These are phyloP conservation scores for Phyllachora maydis DNA, from an alignment of 2,329 filamentous ascomycete genomes.

Conservation along the genomic window DNA sequence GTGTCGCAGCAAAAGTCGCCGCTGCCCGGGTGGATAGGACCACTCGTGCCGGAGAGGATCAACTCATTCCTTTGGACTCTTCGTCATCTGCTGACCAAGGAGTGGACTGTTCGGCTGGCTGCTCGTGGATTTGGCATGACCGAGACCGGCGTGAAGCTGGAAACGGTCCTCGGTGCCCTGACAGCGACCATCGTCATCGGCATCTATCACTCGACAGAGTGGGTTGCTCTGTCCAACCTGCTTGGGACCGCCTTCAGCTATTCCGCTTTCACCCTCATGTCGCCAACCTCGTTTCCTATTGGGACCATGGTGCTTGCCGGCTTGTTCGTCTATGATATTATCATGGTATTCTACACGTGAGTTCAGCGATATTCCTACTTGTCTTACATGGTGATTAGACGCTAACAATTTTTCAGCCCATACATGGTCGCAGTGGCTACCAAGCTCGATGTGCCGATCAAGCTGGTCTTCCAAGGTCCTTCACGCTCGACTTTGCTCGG, in stretches of 20 bases:
- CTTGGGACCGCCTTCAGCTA: conserved; percentile 81
- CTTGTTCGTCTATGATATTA: conserved; percentile 87
- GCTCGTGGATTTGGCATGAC: no score
- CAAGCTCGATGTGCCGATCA: conserved; percentile 78
- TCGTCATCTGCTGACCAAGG: conserved; percentile 24
- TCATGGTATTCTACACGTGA: conserved; percentile 73
- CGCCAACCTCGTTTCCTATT: conserved; percentile 71
- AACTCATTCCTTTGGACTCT: conserved; percentile 22
- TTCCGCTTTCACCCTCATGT: conserved; percentile 60
- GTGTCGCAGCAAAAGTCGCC: conserved; percentile 15
- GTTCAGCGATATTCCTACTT: conserved; percentile 11
- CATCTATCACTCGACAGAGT: conserved; percentile 44
- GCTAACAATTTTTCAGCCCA: conserved; percentile 24
- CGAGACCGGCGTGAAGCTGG: no score
- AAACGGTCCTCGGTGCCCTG: conserved; percentile 32
- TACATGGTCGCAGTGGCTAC: conserved; percentile 80
- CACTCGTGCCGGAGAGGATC: conserved; percentile 7
- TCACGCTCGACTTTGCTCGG: conserved; percentile 66
- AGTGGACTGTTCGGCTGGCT: conserved; percentile 27
- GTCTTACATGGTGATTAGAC: not conserved
- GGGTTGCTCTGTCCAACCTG: conserved; percentile 51
- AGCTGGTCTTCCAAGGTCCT: conserved; percentile 55
- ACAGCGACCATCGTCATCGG: conserved; percentile 32
- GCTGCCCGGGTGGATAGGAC: conserved; percentile 13
- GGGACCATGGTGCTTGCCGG: conserved; percentile 58